Evolutionary conservation across 2,329 filamentous ascomycete genomes (phyloP).

Genomic region (Aspergillus pseudonomiae): DNA sequence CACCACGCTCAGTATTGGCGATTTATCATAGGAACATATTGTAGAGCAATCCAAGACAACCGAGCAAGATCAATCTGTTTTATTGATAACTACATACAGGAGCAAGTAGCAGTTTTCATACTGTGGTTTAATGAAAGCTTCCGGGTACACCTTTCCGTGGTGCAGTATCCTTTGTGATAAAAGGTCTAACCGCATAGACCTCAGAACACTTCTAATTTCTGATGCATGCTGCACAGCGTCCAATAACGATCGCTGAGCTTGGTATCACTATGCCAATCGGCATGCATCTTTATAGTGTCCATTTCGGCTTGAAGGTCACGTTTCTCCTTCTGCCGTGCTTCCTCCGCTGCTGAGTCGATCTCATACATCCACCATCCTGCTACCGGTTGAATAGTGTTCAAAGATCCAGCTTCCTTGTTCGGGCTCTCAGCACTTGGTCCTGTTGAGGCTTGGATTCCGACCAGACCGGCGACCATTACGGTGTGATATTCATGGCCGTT

Average conservation of each 20-base stretch:
- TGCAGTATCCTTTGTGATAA: too few species aligned
- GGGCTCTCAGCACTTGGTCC: neutral
- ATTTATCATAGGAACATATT: too few species aligned
- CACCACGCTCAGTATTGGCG: too few species aligned
- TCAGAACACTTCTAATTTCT: neutral
- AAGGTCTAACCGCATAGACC: too few species aligned
- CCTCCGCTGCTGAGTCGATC: neutral
- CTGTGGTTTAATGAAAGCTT: neutral
- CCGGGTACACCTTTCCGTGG: too few species aligned
- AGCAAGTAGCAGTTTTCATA: neutral
- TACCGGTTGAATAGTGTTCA: neutral
- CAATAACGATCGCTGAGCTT: neutral
- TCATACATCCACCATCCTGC: neutral
- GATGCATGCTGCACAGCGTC: neutral
- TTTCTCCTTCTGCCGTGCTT: neutral
- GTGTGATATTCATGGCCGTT: conserved; percentile 22
- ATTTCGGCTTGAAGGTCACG: neutral
- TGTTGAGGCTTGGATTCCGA: neutral
- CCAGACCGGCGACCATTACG: neutral
- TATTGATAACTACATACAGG: neutral
- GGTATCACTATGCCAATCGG: neutral
- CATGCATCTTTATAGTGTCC: neutral
- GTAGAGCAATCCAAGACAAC: neutral
- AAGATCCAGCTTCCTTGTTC: neutral
- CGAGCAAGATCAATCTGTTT: neutral